Evolutionary conservation across 2,329 filamentous ascomycete genomes (phyloP), one percentile per base, ranked within the genome.

Genomic region (Xylariaceae sp.): DNA sequence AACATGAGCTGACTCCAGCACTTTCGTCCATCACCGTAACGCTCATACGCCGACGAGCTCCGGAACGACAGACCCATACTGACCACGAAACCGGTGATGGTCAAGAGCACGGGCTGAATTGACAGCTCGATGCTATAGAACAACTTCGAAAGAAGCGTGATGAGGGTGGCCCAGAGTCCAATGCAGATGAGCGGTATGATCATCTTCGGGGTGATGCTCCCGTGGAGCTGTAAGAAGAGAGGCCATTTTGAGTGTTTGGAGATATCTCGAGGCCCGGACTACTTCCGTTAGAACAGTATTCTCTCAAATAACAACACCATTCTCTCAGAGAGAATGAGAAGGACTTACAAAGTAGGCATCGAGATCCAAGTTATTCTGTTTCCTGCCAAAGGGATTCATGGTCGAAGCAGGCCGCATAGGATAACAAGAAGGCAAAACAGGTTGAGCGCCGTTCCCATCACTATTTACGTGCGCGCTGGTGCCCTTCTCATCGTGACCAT

Each of bases 81-180:
- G 69, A 93, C 88, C 60, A 92, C 88, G 75, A 93, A 92, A 86
- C 89, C 89, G 34, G 89, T 84, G n/a, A 93, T 85, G 0, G 89
- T 92, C 50, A 93, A 80, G n/a, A 93, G 79, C 49, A 90, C 80
- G n/a, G 80, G 84, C 70, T 82, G 80, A 63, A 92, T 84, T 51
- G 80, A 81, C 15, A 87, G 60, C 17, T 63, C 63, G 8, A 71
- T 67, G 7, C 62, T 51, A 56, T 79, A 72, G 9, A 82, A 74
- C 42, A 75, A 76, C 61, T 76, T 68, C 9, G 76, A 80, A 62
- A 87, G 75, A 48, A 72, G 77, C 23, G 87, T 89, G 65, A 92
- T 84, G 18, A 81, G 70, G 1, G 85, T 86, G 0, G 88, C 79
- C 89, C 89, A 92, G 11, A 68, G 70, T 3, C 79, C 84, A 10